Evolutionary conservation across 495 filamentous ascomycete genomes (phyloP).

Genomic region (Chaetomidium leptoderma): DNA sequence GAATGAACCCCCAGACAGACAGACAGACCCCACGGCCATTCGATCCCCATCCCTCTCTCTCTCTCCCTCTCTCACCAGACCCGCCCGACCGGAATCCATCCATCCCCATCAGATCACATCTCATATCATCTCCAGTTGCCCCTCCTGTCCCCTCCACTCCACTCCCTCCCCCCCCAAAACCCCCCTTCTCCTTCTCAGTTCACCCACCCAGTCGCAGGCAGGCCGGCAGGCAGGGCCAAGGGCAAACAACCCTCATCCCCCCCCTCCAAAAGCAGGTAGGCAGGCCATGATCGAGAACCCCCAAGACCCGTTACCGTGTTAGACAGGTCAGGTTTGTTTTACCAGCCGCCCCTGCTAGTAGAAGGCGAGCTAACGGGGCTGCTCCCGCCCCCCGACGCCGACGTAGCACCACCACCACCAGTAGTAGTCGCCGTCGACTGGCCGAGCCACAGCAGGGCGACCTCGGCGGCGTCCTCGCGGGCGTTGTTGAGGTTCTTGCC

Average conservation of each 20-base stretch:
- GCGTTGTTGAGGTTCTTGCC: constrained; percentile 82
- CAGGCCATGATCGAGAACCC: no score
- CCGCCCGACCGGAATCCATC: no score
- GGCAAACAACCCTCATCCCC: no score
- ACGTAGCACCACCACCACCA: background rate
- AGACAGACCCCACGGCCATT: background rate
- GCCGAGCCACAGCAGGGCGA: constrained; percentile 54
- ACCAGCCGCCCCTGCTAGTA: constrained; percentile 27
- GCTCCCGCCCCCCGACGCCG: background rate
- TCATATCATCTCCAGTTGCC: background rate
- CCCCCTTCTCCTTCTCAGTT: no score
- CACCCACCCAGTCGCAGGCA: no score
- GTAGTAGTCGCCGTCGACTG: constrained; percentile 11
- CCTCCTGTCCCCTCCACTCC: no score
- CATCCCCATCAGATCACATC: background rate
- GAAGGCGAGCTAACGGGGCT: constrained; percentile 15
- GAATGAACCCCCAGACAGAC: background rate
- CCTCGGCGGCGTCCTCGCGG: constrained; percentile 83
- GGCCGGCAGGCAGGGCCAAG: no score
- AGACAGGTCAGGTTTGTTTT: no score
- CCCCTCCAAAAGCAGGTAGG: no score
- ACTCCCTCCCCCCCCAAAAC: no score
- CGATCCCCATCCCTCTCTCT: no score
- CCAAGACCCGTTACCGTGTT: no score
- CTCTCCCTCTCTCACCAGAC: background rate